Percentiles rank a stretch among this genome's conserved stretches.
phyloP scores from a whole-genome alignment of 805 yeast species.

The Barnettozyma salicaria region DNA sequence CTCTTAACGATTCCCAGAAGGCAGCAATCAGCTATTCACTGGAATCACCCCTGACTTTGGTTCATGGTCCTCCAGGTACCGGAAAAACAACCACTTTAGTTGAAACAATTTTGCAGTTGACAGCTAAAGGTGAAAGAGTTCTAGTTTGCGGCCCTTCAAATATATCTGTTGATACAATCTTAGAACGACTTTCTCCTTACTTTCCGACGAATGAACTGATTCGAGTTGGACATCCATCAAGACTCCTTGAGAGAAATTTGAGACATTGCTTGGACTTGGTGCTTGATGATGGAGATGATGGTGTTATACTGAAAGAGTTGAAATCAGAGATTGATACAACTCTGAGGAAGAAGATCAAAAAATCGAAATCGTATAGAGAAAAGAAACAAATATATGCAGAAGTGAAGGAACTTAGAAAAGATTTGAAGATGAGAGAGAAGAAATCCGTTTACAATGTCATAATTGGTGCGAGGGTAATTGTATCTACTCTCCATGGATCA shows the following conservation, averaged over 20 bases:
- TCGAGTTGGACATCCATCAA: conserved; percentile 91
- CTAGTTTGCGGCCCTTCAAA: conserved; percentile 94
- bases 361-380: conserved; percentile 57
- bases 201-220: conserved; percentile 47
- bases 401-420: conserved; percentile 63
- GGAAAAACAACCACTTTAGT: conserved; percentile 80
- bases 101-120: conserved; percentile 72
- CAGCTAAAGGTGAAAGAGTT: conserved; percentile 51
- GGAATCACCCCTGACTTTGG: conserved; percentile 49
- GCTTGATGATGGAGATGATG: conserved; percentile 51
- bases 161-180: conserved; percentile 83
- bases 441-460: conserved; percentile 57
- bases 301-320: conserved; percentile 60
- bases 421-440: conserved; percentile 58
- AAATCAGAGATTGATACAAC: conserved; percentile 59
- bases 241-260: conserved; percentile 55
- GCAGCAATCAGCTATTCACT: conserved; percentile 66
- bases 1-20: conserved; percentile 53
- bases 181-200: conserved; percentile 55
- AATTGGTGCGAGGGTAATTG: conserved; percentile 57
- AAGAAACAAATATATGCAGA: conserved; percentile 62
- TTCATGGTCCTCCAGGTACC: conserved; percentile 79
- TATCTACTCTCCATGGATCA: conserved; percentile 84
- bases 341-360: conserved; percentile 48
- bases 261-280: conserved; percentile 74